Base-by-base conservation (phyloP, 331 rosid genomes). In the Spiraea crenata region DNA sequence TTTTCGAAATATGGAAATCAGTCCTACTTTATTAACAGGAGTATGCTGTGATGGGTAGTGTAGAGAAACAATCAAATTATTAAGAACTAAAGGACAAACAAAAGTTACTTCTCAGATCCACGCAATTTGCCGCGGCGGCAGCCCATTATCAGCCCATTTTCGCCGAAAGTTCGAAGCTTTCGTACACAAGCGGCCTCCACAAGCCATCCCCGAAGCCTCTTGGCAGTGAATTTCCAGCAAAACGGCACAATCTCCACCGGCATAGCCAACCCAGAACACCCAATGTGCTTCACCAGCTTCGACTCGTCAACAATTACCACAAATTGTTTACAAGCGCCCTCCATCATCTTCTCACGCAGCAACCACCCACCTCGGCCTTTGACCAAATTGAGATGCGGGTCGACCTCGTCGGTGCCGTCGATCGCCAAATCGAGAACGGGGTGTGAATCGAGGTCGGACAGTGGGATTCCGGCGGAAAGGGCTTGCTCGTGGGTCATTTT, bases 351-450 rank as follows among this genome's bases (percentile, higher is more conserved):
- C 66, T 92, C 97, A 6, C 97, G 72, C 25, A 92, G 37, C 15
- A 92, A 92, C 13, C 96, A 89, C 8, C 97, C 97, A 35, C 97
- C 97, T 11, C 97, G 93, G 3, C 97, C 97, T 65, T 92, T 92
- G 1, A 92, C 97, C 37, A 89, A 40, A 68, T 89, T 92, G 44
- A 92, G 74, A 35, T 20, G 35, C 3, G 96, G 96, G 47, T 92
- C 97, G 15, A 92, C 97, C 72, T 91, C 97, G 3, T 91, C 97
- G 11, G 31, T 25, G 31, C 31, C 31, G 31, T 25, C 31, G 31
- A 25, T 25, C 31, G 31, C 31, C 31, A 25, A 86, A 70, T 92
- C 97, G 14, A 92, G 74, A 0, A 81, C 77, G 0, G 96, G 96
- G 62, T 92, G 86, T 0, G 93, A 63, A 25, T 89, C 90, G 6